Evolutionary conservation across 495 filamentous ascomycete genomes (phyloP), one percentile per base, ranked within the genome.

Genomic region (Tuber aestivum): DNA sequence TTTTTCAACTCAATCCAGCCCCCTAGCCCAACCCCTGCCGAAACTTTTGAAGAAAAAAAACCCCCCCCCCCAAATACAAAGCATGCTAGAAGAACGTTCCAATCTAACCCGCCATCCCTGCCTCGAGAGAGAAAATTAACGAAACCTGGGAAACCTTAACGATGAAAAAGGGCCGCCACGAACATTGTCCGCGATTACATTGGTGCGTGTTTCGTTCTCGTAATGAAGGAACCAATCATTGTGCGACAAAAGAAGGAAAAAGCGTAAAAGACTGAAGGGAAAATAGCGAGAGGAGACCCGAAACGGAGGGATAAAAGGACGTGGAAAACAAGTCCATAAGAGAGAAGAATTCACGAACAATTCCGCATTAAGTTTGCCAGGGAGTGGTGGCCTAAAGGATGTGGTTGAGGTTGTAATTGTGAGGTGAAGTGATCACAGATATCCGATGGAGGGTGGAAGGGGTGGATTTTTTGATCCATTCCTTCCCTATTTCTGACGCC

Each of bases 1-100:
- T 65, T 56, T 27, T 65, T 65, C 56, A 65, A 65, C 27, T 35
- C 56, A 65, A 65, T 27, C 56, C 16, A 65, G 56, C 56, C 27
- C 32, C 56, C 56, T 61, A 50, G 48, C 48, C 48, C 50, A 9
- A 56, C n/a, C 50, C 27, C 56, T 27, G 14, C 56, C 56, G 56
- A 65, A 32, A 65, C 56, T 65, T 65, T 65, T 65, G 27, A 65
- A 14, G 18, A 65, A 65, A 65, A 65, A n/a, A n/a, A n/a, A n/a
- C n/a, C n/a, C n/a, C n/a, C n/a, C n/a, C n/a, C n/a, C n/a, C 56
- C 27, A 3, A 65, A 65, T 32, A 35, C 12, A 35, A 65, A 65
- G 50, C 56, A 65, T 18, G 32, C 27, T 27, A 65, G 56, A 65
- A 65, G 56, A 65, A 65, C 56, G 56, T 65, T 14, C 56, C 56